phyloP scores from a whole-genome alignment of 2,329 filamentous ascomycete species.

The Didymella keratinophila region DNA sequence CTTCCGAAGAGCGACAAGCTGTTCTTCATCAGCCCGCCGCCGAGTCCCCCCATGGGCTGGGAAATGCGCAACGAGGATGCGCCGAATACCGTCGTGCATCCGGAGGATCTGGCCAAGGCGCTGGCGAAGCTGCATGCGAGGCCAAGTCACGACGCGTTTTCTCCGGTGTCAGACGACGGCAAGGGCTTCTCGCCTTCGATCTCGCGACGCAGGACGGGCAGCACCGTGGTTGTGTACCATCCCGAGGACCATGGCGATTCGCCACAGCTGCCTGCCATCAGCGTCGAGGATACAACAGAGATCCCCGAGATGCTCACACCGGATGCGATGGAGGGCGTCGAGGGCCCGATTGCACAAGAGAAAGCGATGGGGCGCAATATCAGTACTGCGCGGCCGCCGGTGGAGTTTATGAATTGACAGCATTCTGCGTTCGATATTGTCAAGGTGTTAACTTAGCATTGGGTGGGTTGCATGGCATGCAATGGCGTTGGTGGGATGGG shows the following conservation, averaged over 20 bases:
- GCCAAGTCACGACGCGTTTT: constrained; percentile 28
- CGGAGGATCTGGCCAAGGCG: constrained; percentile 66
- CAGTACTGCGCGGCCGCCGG: constrained; percentile 50
- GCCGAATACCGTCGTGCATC: constrained; percentile 71
- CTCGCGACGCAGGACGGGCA: constrained; percentile 54
- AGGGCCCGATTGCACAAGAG: constrained; percentile 45
- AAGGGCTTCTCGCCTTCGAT: constrained; percentile 19
- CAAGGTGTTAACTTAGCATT: constrained; percentile 30
- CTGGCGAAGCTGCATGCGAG: constrained; percentile 61
- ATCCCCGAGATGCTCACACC: constrained; percentile 58
- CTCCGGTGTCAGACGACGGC: constrained; percentile 37
- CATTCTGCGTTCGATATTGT: background rate
- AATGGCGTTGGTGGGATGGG: constrained; percentile 32
- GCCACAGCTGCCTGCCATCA: constrained; percentile 67
- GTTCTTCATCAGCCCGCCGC: constrained; percentile 72
- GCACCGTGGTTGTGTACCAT: constrained; percentile 68
- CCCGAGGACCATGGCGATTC: constrained; percentile 68
- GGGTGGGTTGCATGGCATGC: constrained; percentile 26
- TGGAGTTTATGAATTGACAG: constrained; percentile 49
- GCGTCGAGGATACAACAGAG: constrained; percentile 67
- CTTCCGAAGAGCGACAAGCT: constrained; percentile 66
- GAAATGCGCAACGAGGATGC: constrained; percentile 68
- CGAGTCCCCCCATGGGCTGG: constrained; percentile 70
- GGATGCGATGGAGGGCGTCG: constrained; percentile 44
- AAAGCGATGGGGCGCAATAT: constrained; percentile 45